phyloP scores from a whole-genome alignment of 1,284 basidiomycete species.

The Ceratobasidium papillatum region DNA sequence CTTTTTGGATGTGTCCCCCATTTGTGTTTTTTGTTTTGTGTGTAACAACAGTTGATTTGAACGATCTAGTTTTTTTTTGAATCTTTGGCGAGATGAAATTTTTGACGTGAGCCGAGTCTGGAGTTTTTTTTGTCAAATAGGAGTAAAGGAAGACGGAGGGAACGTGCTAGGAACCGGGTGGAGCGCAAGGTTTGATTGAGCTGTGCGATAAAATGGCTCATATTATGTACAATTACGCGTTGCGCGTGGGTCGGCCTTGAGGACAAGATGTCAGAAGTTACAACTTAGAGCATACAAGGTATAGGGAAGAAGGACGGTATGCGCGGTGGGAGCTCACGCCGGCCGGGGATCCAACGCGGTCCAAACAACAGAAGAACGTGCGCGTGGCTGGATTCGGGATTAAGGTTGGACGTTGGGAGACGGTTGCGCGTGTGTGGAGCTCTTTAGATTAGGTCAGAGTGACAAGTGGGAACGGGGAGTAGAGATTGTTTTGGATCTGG shows the following conservation, averaged over 20 bases:
- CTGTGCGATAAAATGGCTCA: neutral
- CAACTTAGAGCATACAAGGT: no score
- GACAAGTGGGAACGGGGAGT: neutral
- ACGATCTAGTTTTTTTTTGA: neutral
- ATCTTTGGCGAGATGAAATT: neutral
- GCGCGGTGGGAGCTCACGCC: neutral
- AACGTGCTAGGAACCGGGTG: neutral
- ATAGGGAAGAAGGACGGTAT: neutral
- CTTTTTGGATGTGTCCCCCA: neutral
- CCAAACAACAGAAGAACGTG: neutral
- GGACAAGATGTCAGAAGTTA: neutral
- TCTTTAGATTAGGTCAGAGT: neutral
- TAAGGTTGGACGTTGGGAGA: neutral
- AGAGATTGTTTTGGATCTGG: slow-evolving; percentile 19
- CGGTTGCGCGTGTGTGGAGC: neutral
- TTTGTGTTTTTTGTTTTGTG: slow-evolving; percentile 21
- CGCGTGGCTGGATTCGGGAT: neutral
- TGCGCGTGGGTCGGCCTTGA: neutral
- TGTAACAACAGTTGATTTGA: slow-evolving; percentile 2
- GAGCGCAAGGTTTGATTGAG: slow-evolving; percentile 1
- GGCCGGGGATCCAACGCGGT: slow-evolving; percentile 12
- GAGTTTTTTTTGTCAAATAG: no score
- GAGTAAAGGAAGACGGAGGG: neutral
- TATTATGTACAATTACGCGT: neutral
- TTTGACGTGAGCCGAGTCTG: neutral